Percentiles rank a stretch among this genome's conserved stretches.
Conservation (phyloP, 306 rosid species). For the Acacia confusa region DNA sequence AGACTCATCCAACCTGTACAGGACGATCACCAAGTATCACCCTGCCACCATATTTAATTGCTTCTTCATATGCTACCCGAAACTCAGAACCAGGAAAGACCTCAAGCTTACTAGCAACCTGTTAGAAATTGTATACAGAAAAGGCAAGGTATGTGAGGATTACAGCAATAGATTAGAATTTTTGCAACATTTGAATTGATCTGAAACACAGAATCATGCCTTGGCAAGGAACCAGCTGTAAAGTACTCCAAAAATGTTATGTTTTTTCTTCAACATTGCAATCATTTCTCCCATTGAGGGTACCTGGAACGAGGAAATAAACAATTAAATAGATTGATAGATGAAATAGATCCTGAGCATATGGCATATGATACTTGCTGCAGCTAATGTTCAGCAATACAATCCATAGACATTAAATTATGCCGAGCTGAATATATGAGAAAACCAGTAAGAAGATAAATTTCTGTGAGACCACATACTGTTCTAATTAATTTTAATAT, state of each 20-base stretch:
- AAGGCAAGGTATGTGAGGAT: slow-evolving; percentile 7
- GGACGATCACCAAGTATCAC: slow-evolving; percentile 98
- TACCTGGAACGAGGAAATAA: slow-evolving; percentile 50
- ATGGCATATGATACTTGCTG: neutral
- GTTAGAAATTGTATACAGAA: slow-evolving; percentile 28
- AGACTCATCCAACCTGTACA: slow-evolving; percentile 66
- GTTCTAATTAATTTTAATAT: neutral
- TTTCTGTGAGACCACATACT: neutral
- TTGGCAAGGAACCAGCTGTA: slow-evolving; percentile 96
- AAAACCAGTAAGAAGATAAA: neutral
- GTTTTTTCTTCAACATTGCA: slow-evolving; percentile 77
- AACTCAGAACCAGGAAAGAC: slow-evolving; percentile 95
- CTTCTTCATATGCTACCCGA: slow-evolving; percentile 94
- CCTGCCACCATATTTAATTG: slow-evolving; percentile 86
- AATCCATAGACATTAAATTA: neutral
- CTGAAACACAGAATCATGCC: slow-evolving; percentile 54
- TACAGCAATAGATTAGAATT: slow-evolving; percentile 17
- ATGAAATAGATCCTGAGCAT: slow-evolving; percentile 30
- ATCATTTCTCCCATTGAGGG: slow-evolving; percentile 84
- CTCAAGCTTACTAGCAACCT: slow-evolving; percentile 87
- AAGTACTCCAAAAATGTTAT: slow-evolving; percentile 75
- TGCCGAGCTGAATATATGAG: neutral
- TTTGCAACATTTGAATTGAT: neutral
- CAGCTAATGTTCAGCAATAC: neutral
- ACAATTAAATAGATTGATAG: slow-evolving; percentile 27